Base-by-base conservation (phyloP, 2,329 filamentous ascomycete genomes). In the Aureobasidium sp. region DNA sequence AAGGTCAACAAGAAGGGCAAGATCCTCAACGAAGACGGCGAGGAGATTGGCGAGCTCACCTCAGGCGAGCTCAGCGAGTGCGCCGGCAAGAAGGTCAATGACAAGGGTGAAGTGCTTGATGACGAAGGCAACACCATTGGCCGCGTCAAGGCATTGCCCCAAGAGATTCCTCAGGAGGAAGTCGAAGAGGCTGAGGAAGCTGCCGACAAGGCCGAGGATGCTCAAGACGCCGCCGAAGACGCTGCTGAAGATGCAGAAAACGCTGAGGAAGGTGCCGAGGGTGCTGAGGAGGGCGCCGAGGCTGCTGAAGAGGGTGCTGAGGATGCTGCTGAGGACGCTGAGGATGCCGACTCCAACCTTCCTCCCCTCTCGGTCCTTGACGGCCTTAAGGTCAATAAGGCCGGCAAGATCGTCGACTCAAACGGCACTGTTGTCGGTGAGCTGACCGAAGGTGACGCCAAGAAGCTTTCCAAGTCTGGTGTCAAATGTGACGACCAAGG, bases 31-130 rank as follows among this genome's bases (percentile, higher is more conserved):
- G 74, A 77, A 59, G 75, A 77, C 49, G 76, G 76, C 21, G 77
- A 79, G 55, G 66, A 70, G 6, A 76, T 79, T 58, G 77, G 75
- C 27, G 74, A 77, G 60, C 73, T 79, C 37, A 64, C 67, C 35
- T 75, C 78, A 59, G 83, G 83, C 37, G 77, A 84, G 49, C 66
- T 84, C 11, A 67, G 75, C 12, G 79, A 83, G 57, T 84, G 81
- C 57, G 79, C 83, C 16, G 76, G 82, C 55, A 83, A 83, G 70
- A 84, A 83, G 66, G 71, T 82, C 59, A 83, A 85, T 58, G 76
- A 75, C 55, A 73, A 83, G 66, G 81, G 81, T 17, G 81, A 84
- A 61, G 79, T 85, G 53, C 73, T 83, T 62, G 81, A 83, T 64
- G 80, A 76, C 64, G 76, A 80, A 40, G 81, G 81, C 39, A 81